Conservation (phyloP, 192 early-diverging fungal species). For the Umbelopsis ramanniana region DNA sequence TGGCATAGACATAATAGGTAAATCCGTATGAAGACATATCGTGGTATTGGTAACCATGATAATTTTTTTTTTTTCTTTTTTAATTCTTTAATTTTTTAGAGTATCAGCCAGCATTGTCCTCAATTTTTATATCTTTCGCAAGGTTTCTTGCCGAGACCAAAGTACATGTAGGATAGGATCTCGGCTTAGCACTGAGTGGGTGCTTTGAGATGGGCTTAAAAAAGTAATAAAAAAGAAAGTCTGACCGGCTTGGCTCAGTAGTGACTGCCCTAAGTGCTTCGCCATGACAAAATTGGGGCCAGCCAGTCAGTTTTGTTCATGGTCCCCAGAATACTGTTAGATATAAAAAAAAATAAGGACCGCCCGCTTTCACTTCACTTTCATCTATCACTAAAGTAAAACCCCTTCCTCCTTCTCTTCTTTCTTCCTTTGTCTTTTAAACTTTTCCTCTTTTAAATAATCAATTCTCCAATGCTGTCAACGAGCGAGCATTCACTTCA, state of each 20-base stretch:
- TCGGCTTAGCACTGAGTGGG: neutral
- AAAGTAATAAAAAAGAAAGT: neutral
- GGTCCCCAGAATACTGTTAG: neutral
- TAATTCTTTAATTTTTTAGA: too few species aligned
- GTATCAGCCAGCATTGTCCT: neutral
- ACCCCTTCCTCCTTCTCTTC: neutral
- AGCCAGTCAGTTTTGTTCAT: conserved; percentile 8
- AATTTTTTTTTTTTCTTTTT: too few species aligned
- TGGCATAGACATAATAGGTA: conserved; percentile 2
- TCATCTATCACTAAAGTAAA: neutral
- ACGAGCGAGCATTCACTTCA: neutral
- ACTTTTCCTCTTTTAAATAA: neutral
- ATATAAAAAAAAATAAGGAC: conserved; percentile 15
- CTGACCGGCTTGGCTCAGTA: neutral
- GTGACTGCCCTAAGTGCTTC: conserved; percentile 16
- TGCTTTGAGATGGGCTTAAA: neutral
- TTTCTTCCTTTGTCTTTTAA: neutral
- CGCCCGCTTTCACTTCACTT: neutral
- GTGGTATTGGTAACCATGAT: neutral
- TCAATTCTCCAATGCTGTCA: neutral
- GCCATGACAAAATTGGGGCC: conserved; percentile 19
- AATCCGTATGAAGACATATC: conserved; percentile 5
- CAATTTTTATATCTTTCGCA: neutral
- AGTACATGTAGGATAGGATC: neutral
- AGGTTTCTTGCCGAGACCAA: neutral